Evolutionary conservation across 306 rosid species (phyloP).

Genomic region (Fragaria ananassa): DNA sequence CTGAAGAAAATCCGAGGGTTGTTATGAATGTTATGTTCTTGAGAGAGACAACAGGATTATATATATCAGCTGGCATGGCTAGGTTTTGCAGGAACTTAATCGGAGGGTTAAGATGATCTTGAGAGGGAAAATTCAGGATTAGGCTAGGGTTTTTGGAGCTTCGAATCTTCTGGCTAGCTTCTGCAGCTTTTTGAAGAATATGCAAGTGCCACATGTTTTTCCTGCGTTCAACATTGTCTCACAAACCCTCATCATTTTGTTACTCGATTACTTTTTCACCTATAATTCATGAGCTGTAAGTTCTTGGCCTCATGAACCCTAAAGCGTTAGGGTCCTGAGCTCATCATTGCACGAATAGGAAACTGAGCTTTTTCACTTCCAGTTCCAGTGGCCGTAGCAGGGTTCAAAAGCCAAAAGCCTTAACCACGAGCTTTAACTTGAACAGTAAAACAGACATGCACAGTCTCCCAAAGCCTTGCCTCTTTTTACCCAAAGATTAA

Average conservation of each 20-base stretch:
- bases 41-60: not conserved
- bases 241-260: conserved; percentile 50
- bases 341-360: conserved; percentile 55
- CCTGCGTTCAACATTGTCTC: conserved; percentile 39
- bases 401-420: conserved; percentile 22
- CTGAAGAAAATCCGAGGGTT: not conserved
- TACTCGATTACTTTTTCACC: conserved; percentile 35
- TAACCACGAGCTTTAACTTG: conserved; percentile 22
- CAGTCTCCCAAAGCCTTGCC: conserved; percentile 33
- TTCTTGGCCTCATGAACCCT: conserved; percentile 23
- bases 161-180: not conserved
- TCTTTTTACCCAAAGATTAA: conserved; percentile 22
- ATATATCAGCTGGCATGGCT: not conserved
- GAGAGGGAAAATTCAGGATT: not conserved
- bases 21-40: not conserved
- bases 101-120: not conserved
- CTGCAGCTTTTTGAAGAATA: not conserved
- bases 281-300: conserved; percentile 44
- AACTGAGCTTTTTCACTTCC: conserved; percentile 20
- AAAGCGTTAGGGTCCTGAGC: conserved; percentile 27
- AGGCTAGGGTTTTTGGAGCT: conserved; percentile 1
- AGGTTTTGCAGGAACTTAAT: not conserved
- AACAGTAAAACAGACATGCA: not conserved
- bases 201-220: conserved; percentile 19
- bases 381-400: conserved; percentile 17